Base-by-base conservation (phyloP, 345 rosid species). In the Leavenworthia alabamica region DNA sequence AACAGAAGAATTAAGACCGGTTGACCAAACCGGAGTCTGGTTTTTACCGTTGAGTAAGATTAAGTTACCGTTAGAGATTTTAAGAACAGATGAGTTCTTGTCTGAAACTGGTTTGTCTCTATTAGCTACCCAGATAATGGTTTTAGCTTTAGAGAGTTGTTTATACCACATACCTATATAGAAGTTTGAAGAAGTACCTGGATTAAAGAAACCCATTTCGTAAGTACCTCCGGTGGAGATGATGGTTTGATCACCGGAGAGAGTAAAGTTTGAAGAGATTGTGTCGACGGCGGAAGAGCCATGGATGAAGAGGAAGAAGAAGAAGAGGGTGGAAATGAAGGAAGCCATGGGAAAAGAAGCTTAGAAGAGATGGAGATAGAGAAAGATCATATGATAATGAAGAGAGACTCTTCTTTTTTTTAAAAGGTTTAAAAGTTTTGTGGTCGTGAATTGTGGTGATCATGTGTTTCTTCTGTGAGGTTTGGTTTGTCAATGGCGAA, bases 81-180 rank as follows among this genome's bases (percentile, higher is more conserved):
- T 81, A 50, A 90, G 72, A 28, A 65, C 67, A 0, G 91, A 76
- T 9, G 82, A 68, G 53, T 2, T 24, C 13, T 46, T 76, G 55
- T 83, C 76, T 14, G 67, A 60, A 63, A 88, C 69, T 3, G 94
- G 88, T n/a, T 24, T 62, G 26, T 77, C 84, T 52, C 94, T 78
- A 53, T 88, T 90, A 40, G 97, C 96, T 6, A 88, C 89, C 97
- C 96, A 88, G 22, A 86, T 82, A 1, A 69, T 0, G 32, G 86
- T 82, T 47, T 0, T 76, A 44, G 82, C n/a, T n/a, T n/a, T n/a
- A n/a, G n/a, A 48, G 22, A 87, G 60, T 26, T 68, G 48, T 1
- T 60, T 36, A 71, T 82, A 87, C 96, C 86, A 82, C 66, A 82
- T 83, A 48, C 89, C 93, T 60, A 90, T 60, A 51, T 90, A 90